These are phyloP conservation scores for Psilocybe azurescens DNA, from an alignment of 768 basidiomycete genomes.

Conservation along the genomic window DNA sequence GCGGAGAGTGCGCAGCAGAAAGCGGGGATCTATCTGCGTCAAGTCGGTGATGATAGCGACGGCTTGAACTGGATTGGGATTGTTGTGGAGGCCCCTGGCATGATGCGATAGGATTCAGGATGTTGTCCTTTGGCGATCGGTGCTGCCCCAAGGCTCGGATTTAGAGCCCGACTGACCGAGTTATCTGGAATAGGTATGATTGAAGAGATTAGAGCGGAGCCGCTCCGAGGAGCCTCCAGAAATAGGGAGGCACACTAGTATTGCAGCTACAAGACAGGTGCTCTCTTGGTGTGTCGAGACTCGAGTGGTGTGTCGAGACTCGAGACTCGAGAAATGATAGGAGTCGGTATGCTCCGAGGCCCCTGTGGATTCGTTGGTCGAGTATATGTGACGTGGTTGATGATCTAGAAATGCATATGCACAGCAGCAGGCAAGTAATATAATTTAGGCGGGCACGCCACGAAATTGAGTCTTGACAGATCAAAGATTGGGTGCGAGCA, in stretches of 20 bases:
- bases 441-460: constrained; percentile 2
- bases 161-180: neutral
- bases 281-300: neutral
- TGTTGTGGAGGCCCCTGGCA: too few relatives aligned
- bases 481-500: constrained; percentile 4
- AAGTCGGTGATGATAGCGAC: too few relatives aligned
- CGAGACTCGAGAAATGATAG: neutral
- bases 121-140: too few relatives aligned
- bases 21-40: too few relatives aligned
- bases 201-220: constrained; percentile 4
- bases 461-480: constrained; percentile 1
- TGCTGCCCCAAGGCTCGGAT: neutral
- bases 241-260: too few relatives aligned
- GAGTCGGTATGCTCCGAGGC: neutral
- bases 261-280: neutral
- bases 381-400: neutral
- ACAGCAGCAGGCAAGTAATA: neutral
- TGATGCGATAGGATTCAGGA: too few relatives aligned
- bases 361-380: neutral
- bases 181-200: neutral
- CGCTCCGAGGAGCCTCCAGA: neutral
- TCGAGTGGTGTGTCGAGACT: neutral
- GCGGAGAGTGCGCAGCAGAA: too few relatives aligned
- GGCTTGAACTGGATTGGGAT: too few relatives aligned
- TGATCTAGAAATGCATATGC: neutral